Evolutionary conservation across 225 moss, liverwort and hornwort genomes (phyloP).

Genomic region (Takakia lepidozioides): DNA sequence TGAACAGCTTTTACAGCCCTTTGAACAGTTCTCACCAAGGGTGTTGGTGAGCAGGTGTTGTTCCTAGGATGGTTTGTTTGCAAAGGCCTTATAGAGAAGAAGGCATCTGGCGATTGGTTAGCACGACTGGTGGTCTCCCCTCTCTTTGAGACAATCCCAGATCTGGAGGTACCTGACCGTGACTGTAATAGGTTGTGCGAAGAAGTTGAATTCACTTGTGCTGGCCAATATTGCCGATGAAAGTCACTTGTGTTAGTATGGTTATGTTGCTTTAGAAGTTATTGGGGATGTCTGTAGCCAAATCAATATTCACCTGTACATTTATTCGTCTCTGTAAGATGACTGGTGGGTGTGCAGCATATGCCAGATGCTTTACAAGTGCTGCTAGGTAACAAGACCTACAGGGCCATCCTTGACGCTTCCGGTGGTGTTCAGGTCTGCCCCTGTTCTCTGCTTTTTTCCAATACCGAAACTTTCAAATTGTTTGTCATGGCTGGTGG

Average conservation of each 20-base stretch:
- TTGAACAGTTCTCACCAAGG: constrained; percentile 9
- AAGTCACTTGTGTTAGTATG: no score
- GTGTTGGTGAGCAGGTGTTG: constrained; percentile 56
- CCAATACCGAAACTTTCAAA: neutral
- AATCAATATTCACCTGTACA: no score
- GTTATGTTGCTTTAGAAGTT: no score
- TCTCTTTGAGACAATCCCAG: constrained; percentile 95
- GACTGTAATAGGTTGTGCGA: no score
- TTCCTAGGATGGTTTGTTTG: constrained; percentile 92
- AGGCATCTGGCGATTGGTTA: constrained; percentile 59
- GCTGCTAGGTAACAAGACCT: constrained; percentile 56
- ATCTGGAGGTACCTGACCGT: constrained; percentile 97
- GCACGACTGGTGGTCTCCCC: constrained; percentile 81
- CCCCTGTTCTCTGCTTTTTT: neutral
- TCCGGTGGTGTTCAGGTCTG: constrained; percentile 86
- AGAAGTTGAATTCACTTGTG: no score
- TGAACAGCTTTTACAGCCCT: no score
- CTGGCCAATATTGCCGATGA: no score
- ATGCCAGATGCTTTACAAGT: constrained; percentile 78
- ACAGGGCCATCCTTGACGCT: constrained; percentile 64
- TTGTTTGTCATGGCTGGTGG: no score
- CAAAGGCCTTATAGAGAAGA: constrained; percentile 58
- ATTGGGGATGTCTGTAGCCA: no score
- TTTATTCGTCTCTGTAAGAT: no score
- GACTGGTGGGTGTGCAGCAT: constrained; percentile 44